These are phyloP conservation scores for Hawksworthiomyces lignivorus DNA, from an alignment of 2,329 filamentous ascomycete species.

Conservation along the genomic window DNA sequence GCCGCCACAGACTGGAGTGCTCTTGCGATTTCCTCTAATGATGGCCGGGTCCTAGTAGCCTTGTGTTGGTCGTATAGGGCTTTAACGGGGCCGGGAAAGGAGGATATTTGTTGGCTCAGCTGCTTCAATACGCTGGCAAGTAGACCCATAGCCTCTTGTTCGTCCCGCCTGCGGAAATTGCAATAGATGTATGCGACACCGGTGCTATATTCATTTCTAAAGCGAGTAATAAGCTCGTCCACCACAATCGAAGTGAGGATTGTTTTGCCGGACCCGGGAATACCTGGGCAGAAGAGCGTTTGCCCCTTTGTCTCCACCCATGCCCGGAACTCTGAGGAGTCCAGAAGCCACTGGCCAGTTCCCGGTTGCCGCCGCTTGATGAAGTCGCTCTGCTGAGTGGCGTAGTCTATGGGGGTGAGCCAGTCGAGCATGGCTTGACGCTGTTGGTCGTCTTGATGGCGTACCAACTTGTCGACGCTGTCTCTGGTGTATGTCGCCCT, in stretches of 20 bases:
- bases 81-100: constrained; percentile 22
- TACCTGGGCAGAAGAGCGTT: constrained; percentile 38
- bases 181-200: constrained; percentile 40
- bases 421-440: constrained; percentile 24
- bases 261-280: constrained; percentile 42
- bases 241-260: constrained; percentile 34
- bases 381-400: constrained; percentile 28
- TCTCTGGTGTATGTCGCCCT: too few species aligned
- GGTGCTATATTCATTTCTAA: constrained; percentile 16
- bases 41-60: background rate
- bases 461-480: too few species aligned
- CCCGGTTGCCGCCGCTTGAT: constrained; percentile 25
- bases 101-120: constrained; percentile 18
- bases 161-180: constrained; percentile 29
- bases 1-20: constrained; percentile 14
- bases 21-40: background rate
- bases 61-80: constrained; percentile 9
- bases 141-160: constrained; percentile 27
- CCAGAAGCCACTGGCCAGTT: constrained; percentile 39
- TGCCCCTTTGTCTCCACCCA: constrained; percentile 23
- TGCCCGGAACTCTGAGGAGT: constrained; percentile 25
- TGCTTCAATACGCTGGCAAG: constrained; percentile 30
- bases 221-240: constrained; percentile 26
- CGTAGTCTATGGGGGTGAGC: constrained; percentile 29
- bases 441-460: too few species aligned